phyloP scores from a whole-genome alignment of 2,329 filamentous ascomycete genomes.

The Penicillium sp. region DNA sequence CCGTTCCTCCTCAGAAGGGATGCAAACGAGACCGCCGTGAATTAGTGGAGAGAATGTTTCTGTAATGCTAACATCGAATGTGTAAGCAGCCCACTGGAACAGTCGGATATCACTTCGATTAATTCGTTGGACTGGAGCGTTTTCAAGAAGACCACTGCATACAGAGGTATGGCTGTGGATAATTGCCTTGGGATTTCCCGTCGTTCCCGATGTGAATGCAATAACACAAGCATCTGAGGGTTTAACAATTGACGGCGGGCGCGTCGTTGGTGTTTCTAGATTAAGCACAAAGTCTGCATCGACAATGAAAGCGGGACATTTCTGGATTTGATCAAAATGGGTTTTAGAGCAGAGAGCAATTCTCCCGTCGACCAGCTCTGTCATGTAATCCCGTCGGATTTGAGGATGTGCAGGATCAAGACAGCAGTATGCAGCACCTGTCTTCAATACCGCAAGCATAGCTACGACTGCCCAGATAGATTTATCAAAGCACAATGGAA shows the following conservation, averaged over 20 bases:
- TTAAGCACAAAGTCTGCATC: too few species aligned
- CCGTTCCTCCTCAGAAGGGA: constrained; percentile 25
- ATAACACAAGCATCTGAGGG: constrained; percentile 48
- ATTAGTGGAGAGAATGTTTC: constrained; percentile 54
- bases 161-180: constrained; percentile 59
- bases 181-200: constrained; percentile 52
- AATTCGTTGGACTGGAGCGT: constrained; percentile 49
- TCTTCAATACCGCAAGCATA: constrained; percentile 14
- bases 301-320: too few species aligned
- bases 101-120: constrained; percentile 53
- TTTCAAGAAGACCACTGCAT: constrained; percentile 52
- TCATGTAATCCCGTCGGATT: too few species aligned
- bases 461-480: constrained; percentile 16
- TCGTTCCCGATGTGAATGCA: constrained; percentile 57
- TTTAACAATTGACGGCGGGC: background rate
- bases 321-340: too few species aligned
- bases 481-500: constrained; percentile 23
- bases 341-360: too few species aligned
- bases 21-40: constrained; percentile 56
- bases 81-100: constrained; percentile 54
- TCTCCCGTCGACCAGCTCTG: too few species aligned
- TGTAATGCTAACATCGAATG: constrained; percentile 52
- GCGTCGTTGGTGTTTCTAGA: too few species aligned
- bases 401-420: too few species aligned
- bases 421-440: constrained; percentile 14